Conservation (phyloP, 768 basidiomycete species). For the Pilatotrama ljubarskyi region DNA sequence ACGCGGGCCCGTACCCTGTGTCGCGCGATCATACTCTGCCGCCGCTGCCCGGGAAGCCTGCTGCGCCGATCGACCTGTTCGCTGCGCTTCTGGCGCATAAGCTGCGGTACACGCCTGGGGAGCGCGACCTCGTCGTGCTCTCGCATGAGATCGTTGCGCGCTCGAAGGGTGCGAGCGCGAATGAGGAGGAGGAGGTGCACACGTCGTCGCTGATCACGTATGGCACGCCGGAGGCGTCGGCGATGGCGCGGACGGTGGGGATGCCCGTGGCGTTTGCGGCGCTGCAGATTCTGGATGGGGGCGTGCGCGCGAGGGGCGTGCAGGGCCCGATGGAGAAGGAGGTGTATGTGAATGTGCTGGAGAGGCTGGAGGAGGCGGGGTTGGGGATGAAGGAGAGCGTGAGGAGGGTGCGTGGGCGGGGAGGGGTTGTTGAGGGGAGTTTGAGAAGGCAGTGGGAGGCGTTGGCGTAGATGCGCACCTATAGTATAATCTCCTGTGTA, state of each 20-base stretch:
- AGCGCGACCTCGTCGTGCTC: slow-evolving; percentile 87
- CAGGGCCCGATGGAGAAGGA: slow-evolving; percentile 61
- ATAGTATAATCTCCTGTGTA: too few species aligned
- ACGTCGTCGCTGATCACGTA: slow-evolving; percentile 67
- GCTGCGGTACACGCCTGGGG: slow-evolving; percentile 64
- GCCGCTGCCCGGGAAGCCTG: slow-evolving; percentile 42
- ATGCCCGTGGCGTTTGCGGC: slow-evolving; percentile 86
- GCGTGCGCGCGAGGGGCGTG: slow-evolving; percentile 55
- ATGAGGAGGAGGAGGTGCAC: slow-evolving; percentile 56
- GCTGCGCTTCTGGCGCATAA: slow-evolving; percentile 69
- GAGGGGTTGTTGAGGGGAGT: slow-evolving; percentile 8
- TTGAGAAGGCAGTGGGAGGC: slow-evolving; percentile 9
- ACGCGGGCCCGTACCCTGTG: slow-evolving; percentile 6
- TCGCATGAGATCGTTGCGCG: slow-evolving; percentile 75
- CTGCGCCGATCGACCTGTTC: slow-evolving; percentile 71
- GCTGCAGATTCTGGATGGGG: slow-evolving; percentile 65
- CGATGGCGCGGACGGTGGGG: slow-evolving; percentile 92
- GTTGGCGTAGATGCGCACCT: background rate
- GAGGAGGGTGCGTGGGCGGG: background rate
- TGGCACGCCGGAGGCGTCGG: slow-evolving; percentile 59
- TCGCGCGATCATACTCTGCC: slow-evolving; percentile 34
- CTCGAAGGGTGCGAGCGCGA: slow-evolving; percentile 24
- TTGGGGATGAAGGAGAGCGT: slow-evolving; percentile 42
- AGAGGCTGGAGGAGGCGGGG: slow-evolving; percentile 52
- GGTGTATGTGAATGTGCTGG: slow-evolving; percentile 64